Evolutionary conservation across 805 yeast genomes (phyloP), one percentile per base, ranked within the genome.

Genomic region (Clavispora carvajalis): DNA sequence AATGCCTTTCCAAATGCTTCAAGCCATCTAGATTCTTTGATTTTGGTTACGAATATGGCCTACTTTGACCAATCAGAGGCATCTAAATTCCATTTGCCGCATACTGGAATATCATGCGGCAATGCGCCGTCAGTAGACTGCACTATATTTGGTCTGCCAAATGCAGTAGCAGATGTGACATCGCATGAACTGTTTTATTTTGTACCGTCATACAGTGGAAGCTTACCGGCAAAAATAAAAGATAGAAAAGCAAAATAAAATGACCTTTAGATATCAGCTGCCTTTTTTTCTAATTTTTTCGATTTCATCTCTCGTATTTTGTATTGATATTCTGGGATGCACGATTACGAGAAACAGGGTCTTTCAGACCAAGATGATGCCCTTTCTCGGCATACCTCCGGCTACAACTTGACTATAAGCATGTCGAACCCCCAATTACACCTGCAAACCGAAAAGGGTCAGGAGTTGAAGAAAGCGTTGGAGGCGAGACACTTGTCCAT

Each of bases 401-500:
- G 74, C 38, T 74, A 74, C 57, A 69, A 72, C 47, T 55, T 73
- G 26, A 63, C 69, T 22, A 71, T 73, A 40, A 57, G 71, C 15
- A 62, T 63, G 57, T 72, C 77, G n/a, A 62, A 60, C 41, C 77
- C 77, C 2, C 53, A 53, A 22, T 46, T 58, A 22, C 48, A 58
- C 17, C 46, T 63, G 6, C 69, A 69, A 22, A 41, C 49, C 11
- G 57, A 55, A 9, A 74, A 68, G 23, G 77, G 77, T 6, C 74
- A 68, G 42, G 56, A 64, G 43, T 64, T 74, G 49, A 71, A 69
- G 43, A 68, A 67, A 22, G 38, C 45, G 8, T 39, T 51, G 41
- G 52, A 47, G 36, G 55, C 84, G 36, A 60, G 88, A 39, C 88
- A 82, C 54, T 71, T 80, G 47, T 72, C 79, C 41, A 79, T 82